Evolutionary conservation across 2,329 filamentous ascomycete species (phyloP), one percentile per base, ranked within the genome.

Genomic region (Dactylellina drechsleri): DNA sequence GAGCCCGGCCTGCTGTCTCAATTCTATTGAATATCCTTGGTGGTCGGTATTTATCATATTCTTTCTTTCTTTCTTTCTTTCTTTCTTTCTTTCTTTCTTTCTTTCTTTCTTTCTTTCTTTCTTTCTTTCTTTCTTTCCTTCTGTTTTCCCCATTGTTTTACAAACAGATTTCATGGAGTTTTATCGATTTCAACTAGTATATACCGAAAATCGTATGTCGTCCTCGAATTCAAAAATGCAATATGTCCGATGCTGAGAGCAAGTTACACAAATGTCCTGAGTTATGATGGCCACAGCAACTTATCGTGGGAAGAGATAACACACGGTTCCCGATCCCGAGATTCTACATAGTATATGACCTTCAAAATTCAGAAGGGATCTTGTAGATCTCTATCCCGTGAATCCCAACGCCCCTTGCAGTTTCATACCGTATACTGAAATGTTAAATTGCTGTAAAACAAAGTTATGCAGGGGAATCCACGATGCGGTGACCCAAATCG

Each of bases 261-360:
- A 47, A 45, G 64, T 75, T 43, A 23, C 31, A 59, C 57, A 62
- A 64, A 43, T 5, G 0, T 36, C 28, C 31, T n/a, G 40, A 18
- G 57, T 45, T 31, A 41, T 49, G 15, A 52, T 61, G 26, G 16
- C 12, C 8, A 57, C 31, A 8, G 31, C 2, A 1, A 20, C 16
- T 41, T 23, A 16, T 23, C 53, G 20, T n/a, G 36, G 58, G 53
- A 45, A n/a, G 31, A 66, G 60, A 45, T 66, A 13, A 26, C 61
- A 74, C 61, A 45, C 68, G 57, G 57, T 4, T 15, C 50, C 54
- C 8, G 16, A 53, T 71, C 59, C 66, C 66, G 66, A 58, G 2
- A 23, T 28, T 18, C 16, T 13, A 64, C 52, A 40, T 2, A 23
- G 23, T 43, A 36, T 26, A 16, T 8, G 40, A 50, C 50, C 41